phyloP scores from a whole-genome alignment of 345 rosid genomes.

The Ceriops zippeliana region DNA sequence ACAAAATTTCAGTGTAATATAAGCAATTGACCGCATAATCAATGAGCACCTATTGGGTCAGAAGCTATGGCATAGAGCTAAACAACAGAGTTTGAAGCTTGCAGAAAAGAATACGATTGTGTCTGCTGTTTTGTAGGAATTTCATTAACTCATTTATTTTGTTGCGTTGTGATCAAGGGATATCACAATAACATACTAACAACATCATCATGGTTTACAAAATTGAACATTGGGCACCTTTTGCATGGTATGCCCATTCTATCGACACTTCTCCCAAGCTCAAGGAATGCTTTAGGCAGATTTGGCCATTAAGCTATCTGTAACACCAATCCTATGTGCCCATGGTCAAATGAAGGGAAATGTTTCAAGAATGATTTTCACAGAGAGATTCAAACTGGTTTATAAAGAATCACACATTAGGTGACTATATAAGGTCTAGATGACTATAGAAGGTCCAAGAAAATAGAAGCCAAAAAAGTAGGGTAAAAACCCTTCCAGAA shows the following conservation, averaged over 20 bases:
- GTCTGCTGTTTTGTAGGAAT: neutral
- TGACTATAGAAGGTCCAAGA: neutral
- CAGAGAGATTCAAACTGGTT: no score
- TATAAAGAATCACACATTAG: neutral
- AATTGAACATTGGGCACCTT: neutral
- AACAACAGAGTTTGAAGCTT: no score
- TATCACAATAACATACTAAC: neutral
- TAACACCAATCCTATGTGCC: neutral
- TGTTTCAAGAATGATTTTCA: neutral
- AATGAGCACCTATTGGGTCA: neutral
- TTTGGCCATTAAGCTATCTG: neutral
- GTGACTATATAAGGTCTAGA: neutral
- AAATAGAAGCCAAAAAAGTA: neutral
- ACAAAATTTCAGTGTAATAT: constrained; percentile 6
- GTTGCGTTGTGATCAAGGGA: neutral
- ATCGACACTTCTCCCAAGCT: neutral
- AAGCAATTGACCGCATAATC: neutral
- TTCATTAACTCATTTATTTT: neutral
- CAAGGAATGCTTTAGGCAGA: neutral
- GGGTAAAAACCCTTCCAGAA: neutral
- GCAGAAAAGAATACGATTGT: no score
- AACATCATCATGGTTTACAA: neutral
- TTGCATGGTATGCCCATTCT: neutral
- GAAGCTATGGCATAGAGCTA: neutral
- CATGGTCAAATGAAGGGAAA: neutral